Evolutionary conservation across 2,329 filamentous ascomycete species (phyloP).

Genomic region (Colletotrichum agaves): DNA sequence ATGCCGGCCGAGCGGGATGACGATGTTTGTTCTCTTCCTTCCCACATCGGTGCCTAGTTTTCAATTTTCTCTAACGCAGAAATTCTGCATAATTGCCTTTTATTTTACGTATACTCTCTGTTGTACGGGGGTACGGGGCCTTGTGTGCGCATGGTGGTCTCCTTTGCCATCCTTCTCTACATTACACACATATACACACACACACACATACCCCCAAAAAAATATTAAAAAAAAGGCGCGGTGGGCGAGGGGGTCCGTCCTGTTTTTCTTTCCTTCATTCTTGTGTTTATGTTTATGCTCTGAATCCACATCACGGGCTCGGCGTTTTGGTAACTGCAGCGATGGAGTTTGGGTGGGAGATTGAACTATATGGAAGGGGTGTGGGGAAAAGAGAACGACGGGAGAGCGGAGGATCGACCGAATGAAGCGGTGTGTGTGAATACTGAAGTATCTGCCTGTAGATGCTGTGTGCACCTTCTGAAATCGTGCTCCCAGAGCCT

Average conservation of each 20-base stretch:
- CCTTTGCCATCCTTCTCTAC: neutral
- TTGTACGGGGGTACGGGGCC: neutral
- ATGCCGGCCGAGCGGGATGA: slow-evolving; percentile 20
- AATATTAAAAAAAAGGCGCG: no score
- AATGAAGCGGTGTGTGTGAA: neutral
- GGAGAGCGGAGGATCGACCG: neutral
- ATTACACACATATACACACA: no score
- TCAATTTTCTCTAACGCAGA: neutral
- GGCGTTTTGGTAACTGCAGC: slow-evolving; percentile 32
- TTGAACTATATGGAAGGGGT: neutral
- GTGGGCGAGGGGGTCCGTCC: no score
- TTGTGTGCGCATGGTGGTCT: neutral
- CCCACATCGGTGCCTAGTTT: neutral
- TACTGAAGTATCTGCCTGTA: slow-evolving; percentile 14
- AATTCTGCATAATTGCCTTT: neutral
- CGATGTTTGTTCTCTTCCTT: slow-evolving; percentile 1
- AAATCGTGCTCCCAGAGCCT: slow-evolving; percentile 24
- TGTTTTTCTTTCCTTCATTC: slow-evolving; percentile 2
- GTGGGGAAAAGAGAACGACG: neutral
- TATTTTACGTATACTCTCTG: neutral
- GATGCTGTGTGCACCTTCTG: slow-evolving; percentile 7
- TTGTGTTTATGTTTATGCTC: neutral
- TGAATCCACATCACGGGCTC: slow-evolving; percentile 27
- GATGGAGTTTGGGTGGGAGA: slow-evolving; percentile 7
- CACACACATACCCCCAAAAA: no score